These are phyloP conservation scores for Peniophora sp. DNA, from an alignment of 1,284 basidiomycete species.

Conservation along the genomic window DNA sequence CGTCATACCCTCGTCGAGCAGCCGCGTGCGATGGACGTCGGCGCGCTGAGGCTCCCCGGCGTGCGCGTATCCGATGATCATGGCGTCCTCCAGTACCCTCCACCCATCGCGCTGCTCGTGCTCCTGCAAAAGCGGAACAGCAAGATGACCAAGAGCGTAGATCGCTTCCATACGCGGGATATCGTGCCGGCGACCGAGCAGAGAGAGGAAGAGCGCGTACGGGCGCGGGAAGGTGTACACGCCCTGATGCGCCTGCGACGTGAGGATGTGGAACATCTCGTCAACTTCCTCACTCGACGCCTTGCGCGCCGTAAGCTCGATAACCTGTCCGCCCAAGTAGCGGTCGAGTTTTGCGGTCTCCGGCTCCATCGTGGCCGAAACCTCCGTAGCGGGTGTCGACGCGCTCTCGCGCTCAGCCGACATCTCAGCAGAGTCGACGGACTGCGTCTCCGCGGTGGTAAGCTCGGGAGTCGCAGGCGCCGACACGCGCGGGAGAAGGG, in stretches of 20 bases:
- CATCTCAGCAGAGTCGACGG: not conserved
- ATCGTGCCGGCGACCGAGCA: conserved; percentile 57
- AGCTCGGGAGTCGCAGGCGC: conserved; percentile 1
- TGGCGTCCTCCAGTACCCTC: conserved; percentile 78
- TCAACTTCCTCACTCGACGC: not conserved
- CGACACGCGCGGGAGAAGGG: not conserved
- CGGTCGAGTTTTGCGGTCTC: not conserved
- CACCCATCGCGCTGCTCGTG: conserved; percentile 53
- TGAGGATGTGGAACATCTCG: conserved; percentile 19
- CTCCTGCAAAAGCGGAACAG: conserved; percentile 12
- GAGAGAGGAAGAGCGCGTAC: conserved; percentile 59
- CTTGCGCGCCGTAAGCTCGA: not conserved
- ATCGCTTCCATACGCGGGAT: conserved; percentile 55
- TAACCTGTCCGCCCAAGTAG: not conserved
- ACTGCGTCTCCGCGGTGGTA: not conserved
- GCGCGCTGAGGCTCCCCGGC: conserved; percentile 75
- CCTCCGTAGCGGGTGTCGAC: not conserved
- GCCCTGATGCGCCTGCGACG: conserved; percentile 25
- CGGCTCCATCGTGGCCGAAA: not conserved
- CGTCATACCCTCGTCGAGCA: conserved; percentile 70
- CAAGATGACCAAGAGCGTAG: conserved; percentile 32
- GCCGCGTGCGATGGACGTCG: conserved; percentile 72
- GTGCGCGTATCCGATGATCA: conserved; percentile 82
- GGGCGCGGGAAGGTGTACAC: conserved; percentile 45
- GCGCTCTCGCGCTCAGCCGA: not conserved